These are phyloP conservation scores for Isoetes taiwanensis DNA, from an alignment of 75 land plant species.

Conservation along the genomic window DNA sequence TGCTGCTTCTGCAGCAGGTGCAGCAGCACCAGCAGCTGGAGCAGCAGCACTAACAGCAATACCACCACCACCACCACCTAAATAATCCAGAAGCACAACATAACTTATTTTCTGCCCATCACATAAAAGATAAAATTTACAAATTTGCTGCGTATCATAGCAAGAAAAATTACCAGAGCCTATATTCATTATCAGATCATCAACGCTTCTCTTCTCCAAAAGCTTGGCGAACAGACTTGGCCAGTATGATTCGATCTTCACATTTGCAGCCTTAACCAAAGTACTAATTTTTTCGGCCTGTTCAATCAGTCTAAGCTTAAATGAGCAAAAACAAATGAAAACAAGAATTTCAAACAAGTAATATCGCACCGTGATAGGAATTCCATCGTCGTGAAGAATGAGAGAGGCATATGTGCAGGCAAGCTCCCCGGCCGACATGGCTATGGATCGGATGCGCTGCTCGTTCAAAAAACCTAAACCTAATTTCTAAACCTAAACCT, in stretches of 20 bases:
- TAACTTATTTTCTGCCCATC: no score
- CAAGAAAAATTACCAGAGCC: conserved; percentile 52
- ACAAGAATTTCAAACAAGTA: not conserved
- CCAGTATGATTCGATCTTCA: conserved; percentile 40
- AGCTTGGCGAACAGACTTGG: conserved; percentile 43
- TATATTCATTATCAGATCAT: conserved; percentile 27
- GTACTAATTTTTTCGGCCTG: conserved; percentile 43
- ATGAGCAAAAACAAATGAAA: not conserved
- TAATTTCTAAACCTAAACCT: no score
- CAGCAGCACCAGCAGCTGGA: not conserved
- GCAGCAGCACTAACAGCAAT: not conserved
- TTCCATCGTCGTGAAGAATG: conserved; percentile 38
- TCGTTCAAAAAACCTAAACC: no score
- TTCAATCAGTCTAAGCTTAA: not conserved
- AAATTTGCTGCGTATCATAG: no score
- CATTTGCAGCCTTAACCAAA: conserved; percentile 40
- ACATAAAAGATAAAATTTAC: no score
- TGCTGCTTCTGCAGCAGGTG: not conserved
- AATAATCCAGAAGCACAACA: no score
- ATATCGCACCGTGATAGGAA: conserved; percentile 29
- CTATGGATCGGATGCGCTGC: no score
- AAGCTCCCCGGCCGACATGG: conserved; percentile 20
- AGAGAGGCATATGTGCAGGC: conserved; percentile 38
- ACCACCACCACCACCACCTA: conserved; percentile 2
- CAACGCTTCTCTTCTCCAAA: conserved; percentile 39